Percentiles rank a stretch among this genome's conserved stretches.
These are phyloP conservation scores for Nicotiana undulata DNA, from an alignment of 257 asterid genomes.

Conservation along the genomic window DNA sequence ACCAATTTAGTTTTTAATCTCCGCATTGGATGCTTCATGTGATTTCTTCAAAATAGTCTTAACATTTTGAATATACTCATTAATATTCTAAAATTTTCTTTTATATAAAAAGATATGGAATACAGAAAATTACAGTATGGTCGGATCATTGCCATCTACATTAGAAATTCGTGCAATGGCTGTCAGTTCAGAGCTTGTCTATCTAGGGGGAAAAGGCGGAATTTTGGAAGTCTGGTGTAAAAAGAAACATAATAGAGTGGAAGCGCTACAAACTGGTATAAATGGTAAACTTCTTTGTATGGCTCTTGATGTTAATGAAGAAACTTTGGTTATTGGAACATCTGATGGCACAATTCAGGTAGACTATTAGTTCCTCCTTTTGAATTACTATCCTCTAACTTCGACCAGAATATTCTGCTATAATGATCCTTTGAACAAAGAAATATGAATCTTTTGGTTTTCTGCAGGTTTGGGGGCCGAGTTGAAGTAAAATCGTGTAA, in stretches of 20 bases:
- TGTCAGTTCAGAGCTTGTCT: conserved; percentile 54
- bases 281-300: conserved; percentile 47
- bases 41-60: too few species aligned
- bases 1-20: neutral
- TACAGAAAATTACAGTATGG: conserved; percentile 37
- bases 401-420: neutral
- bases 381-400: neutral
- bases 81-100: too few species aligned
- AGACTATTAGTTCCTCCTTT: neutral
- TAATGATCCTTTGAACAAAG: neutral
- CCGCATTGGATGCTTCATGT: too few species aligned
- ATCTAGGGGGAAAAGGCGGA: conserved; percentile 70
- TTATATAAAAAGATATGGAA: conserved; percentile 54
- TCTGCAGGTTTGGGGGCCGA: conserved; percentile 59
- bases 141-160: conserved; percentile 56
- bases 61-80: neutral
- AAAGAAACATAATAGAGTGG: conserved; percentile 55
- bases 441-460: neutral
- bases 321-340: conserved; percentile 56
- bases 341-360: conserved; percentile 90
- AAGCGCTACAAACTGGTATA: conserved; percentile 49
- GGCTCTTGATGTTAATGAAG: conserved; percentile 52
- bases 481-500: conserved; percentile 28
- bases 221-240: conserved; percentile 70
- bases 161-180: conserved; percentile 57